These are phyloP conservation scores for Penicillium paneum DNA, from an alignment of 2,329 filamentous ascomycete species.

Conservation along the genomic window DNA sequence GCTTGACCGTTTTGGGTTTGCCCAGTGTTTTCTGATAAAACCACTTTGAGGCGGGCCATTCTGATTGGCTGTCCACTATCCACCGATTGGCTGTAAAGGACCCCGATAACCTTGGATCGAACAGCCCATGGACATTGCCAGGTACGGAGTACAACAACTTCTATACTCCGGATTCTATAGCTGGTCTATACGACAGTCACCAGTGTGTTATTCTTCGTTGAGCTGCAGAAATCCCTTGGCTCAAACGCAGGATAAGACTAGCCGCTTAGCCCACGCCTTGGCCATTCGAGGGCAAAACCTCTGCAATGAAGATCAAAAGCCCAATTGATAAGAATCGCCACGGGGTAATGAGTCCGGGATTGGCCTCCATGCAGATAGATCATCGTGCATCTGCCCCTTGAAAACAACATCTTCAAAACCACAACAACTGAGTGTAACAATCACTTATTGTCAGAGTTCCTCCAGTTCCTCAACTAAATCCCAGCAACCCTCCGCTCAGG, in stretches of 20 bases:
- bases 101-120: background rate
- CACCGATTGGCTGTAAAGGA: background rate
- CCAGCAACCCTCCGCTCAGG: background rate
- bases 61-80: background rate
- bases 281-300: background rate
- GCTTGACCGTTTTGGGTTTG: conserved; percentile 4
- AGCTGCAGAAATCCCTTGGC: background rate
- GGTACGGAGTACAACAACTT: background rate
- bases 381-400: conserved; percentile 1
- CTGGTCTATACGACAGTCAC: background rate
- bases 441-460: background rate
- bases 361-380: background rate
- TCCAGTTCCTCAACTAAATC: background rate
- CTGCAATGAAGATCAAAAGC: conserved; percentile 8
- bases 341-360: background rate
- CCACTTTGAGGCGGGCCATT: background rate
- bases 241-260: background rate
- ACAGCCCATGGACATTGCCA: background rate
- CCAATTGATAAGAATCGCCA: conserved; percentile 1
- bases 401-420: background rate
- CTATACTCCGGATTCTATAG: background rate
- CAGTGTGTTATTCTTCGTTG: background rate
- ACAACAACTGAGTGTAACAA: background rate
- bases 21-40: background rate
- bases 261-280: background rate